phyloP scores from a whole-genome alignment of 108 stramenopile genomes.

The Discostella stelligeroides region DNA sequence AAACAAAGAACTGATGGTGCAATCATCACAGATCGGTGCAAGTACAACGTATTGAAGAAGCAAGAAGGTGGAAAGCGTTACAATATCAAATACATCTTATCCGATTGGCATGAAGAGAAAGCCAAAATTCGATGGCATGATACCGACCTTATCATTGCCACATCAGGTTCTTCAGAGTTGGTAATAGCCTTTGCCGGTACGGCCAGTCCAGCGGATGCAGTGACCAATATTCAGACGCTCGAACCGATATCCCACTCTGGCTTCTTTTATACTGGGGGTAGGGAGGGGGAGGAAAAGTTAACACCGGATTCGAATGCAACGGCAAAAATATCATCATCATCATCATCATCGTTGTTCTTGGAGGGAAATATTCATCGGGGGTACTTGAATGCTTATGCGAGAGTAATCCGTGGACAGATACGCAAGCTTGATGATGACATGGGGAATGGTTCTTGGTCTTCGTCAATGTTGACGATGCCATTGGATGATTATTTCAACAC shows the following conservation, averaged over 20 bases:
- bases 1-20: background rate
- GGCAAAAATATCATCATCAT: no score
- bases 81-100: slow-evolving; percentile 41
- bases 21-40: background rate
- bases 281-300: background rate
- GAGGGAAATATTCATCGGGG: slow-evolving; percentile 59
- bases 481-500: slow-evolving; percentile 28
- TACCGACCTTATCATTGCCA: slow-evolving; percentile 55
- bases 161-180: slow-evolving; percentile 25
- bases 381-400: slow-evolving; percentile 59
- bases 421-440: slow-evolving; percentile 17
- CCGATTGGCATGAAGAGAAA: slow-evolving; percentile 53
- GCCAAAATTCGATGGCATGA: slow-evolving; percentile 58
- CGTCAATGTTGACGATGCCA: background rate
- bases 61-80: slow-evolving; percentile 11
- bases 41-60: background rate
- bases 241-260: slow-evolving; percentile 57
- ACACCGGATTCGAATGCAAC: background rate
- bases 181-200: slow-evolving; percentile 61
- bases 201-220: slow-evolving; percentile 43
- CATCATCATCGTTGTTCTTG: background rate
- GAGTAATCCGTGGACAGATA: slow-evolving; percentile 53
- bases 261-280: slow-evolving; percentile 30
- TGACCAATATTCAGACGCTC: slow-evolving; percentile 64
- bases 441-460: background rate